Percentiles rank a stretch among this genome's conserved stretches.
Evolutionary conservation across 169 alveolate species (phyloP).

Genomic region (Plasmodium reichenowi): DNA sequence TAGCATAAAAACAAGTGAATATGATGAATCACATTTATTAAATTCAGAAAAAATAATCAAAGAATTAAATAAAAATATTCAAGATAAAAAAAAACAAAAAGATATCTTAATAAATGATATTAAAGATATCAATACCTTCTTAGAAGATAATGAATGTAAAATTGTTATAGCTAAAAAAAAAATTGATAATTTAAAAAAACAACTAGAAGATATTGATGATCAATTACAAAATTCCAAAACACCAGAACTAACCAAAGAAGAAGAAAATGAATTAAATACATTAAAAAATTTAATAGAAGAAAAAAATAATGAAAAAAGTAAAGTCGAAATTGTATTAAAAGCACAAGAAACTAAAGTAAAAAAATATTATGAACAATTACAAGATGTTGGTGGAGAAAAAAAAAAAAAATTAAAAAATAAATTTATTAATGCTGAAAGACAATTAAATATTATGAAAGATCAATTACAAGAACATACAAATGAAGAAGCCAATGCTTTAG

Average conservation of each 20-base stretch:
- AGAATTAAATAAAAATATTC: slow-evolving; percentile 25
- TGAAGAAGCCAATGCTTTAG: slow-evolving; percentile 79
- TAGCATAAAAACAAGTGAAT: slow-evolving; percentile 39
- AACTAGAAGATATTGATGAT: slow-evolving; percentile 69
- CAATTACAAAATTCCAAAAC: slow-evolving; percentile 70
- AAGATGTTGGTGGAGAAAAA: slow-evolving; percentile 84
- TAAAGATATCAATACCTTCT: slow-evolving; percentile 19
- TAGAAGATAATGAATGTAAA: slow-evolving; percentile 75
- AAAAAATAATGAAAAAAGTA: slow-evolving; percentile 69
- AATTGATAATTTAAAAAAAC: slow-evolving; percentile 49
- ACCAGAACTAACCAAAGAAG: slow-evolving; percentile 68
- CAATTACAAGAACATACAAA: slow-evolving; percentile 76
- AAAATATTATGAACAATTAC: slow-evolving; percentile 44
- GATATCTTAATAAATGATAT: slow-evolving; percentile 25
- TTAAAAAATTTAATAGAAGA: slow-evolving; percentile 72
- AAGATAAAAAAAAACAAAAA: slow-evolving; percentile 21
- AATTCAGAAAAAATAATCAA: slow-evolving; percentile 14
- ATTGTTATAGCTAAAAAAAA: slow-evolving; percentile 55
- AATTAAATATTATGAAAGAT: slow-evolving; percentile 62
- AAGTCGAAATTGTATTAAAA: slow-evolving; percentile 55
- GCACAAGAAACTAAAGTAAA: slow-evolving; percentile 52
- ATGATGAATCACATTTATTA: slow-evolving; percentile 45
- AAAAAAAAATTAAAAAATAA: slow-evolving; percentile 74
- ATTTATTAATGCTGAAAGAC: slow-evolving; percentile 71
- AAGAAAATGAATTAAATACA: slow-evolving; percentile 54